phyloP scores from a whole-genome alignment of 176 grass and related monocot genomes.

The Musa beccarii region DNA sequence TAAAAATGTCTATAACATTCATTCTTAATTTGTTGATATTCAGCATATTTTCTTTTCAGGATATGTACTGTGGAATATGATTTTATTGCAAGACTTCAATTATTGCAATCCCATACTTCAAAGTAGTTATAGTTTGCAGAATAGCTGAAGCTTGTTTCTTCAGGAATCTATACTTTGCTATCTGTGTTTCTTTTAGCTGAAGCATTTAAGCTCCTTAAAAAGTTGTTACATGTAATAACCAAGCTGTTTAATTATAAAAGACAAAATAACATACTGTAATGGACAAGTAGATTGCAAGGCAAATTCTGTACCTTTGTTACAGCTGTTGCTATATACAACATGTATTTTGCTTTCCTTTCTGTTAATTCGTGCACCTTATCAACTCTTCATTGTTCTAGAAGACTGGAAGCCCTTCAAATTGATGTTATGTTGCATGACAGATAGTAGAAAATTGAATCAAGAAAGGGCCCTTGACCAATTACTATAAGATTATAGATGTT shows the following conservation, averaged over 20 bases:
- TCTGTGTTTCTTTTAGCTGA: background rate
- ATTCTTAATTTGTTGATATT: background rate
- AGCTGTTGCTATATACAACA: background rate
- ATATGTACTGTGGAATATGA: conserved; percentile 64
- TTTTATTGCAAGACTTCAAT: conserved; percentile 54
- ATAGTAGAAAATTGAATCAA: background rate
- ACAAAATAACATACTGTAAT: too few relatives aligned
- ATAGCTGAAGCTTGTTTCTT: background rate
- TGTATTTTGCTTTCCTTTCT: too few relatives aligned
- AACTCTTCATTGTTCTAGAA: background rate
- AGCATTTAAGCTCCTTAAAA: background rate
- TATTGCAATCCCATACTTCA: background rate
- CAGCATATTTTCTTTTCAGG: background rate
- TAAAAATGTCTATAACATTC: background rate
- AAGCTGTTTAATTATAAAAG: background rate
- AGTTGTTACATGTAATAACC: background rate
- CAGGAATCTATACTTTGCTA: background rate
- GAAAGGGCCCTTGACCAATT: background rate
- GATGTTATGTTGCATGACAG: too few relatives aligned
- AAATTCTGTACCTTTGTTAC: too few relatives aligned
- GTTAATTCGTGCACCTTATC: too few relatives aligned
- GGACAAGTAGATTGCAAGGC: too few relatives aligned
- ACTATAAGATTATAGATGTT: background rate
- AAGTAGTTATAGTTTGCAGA: background rate
- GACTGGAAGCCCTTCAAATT: background rate